These are phyloP conservation scores for Xylaria arbuscula DNA, from an alignment of 2,329 filamentous ascomycete genomes.

Conservation along the genomic window DNA sequence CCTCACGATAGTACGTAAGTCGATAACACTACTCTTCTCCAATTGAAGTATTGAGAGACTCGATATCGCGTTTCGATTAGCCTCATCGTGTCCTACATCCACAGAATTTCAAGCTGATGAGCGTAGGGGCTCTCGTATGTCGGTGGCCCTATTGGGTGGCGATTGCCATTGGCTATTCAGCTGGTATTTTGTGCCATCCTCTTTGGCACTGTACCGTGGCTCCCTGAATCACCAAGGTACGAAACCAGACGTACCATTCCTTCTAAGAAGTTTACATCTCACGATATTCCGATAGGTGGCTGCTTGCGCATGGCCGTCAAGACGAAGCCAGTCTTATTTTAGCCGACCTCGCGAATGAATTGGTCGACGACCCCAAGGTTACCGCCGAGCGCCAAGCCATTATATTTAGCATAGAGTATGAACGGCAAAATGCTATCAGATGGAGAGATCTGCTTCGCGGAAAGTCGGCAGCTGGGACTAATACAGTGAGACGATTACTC, in stretches of 20 bases:
- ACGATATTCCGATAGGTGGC: slow-evolving; percentile 39
- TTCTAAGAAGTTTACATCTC: background rate
- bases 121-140: slow-evolving; percentile 46
- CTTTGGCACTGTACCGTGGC: slow-evolving; percentile 45
- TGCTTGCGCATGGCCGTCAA: slow-evolving; percentile 46
- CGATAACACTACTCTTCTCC: background rate
- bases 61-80: background rate
- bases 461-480: slow-evolving; percentile 41
- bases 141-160: slow-evolving; percentile 49
- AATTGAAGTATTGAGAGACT: background rate
- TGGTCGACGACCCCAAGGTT: slow-evolving; percentile 41
- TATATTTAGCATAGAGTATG: slow-evolving; percentile 45
- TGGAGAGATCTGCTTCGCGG: slow-evolving; percentile 46
- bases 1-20: slow-evolving; percentile 22
- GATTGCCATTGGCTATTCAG: slow-evolving; percentile 55
- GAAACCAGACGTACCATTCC: background rate
- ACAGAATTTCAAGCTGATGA: background rate
- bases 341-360: slow-evolving; percentile 43
- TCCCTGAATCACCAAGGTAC: slow-evolving; percentile 47
- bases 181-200: slow-evolving; percentile 49
- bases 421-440: slow-evolving; percentile 42
- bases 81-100: background rate
- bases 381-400: slow-evolving; percentile 45
- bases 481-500: slow-evolving; percentile 43
- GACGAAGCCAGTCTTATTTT: slow-evolving; percentile 48